A percentile compares a stretch with the other conserved stretches of the same genome.
Conservation (phyloP, 768 basidiomycete species). For the Chiua virens region DNA sequence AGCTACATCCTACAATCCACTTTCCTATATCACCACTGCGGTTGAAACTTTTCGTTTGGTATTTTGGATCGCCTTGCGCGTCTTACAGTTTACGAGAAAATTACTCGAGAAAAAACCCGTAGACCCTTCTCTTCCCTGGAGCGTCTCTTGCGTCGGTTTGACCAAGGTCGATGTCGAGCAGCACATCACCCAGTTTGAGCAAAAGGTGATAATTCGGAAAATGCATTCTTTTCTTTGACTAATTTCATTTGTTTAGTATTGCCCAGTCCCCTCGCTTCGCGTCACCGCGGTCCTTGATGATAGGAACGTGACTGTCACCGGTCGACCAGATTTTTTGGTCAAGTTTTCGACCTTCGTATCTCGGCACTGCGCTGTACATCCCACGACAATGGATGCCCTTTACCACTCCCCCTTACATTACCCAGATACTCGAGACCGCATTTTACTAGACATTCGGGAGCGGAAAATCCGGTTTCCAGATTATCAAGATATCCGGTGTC, state of each 20-base stretch:
- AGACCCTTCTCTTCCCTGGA: constrained; percentile 42
- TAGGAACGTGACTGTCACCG: constrained; percentile 55
- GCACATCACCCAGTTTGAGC: constrained; percentile 25
- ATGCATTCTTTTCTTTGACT: neutral
- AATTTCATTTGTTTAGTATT: constrained; percentile 8
- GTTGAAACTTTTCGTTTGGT: constrained; percentile 51
- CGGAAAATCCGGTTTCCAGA: constrained; percentile 53
- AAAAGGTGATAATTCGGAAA: constrained; percentile 11
- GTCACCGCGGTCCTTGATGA: constrained; percentile 53
- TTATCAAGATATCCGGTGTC: constrained; percentile 45
- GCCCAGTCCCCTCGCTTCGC: constrained; percentile 32
- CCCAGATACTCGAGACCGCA: constrained; percentile 34
- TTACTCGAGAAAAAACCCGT: constrained; percentile 18
- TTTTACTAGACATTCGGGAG: constrained; percentile 44
- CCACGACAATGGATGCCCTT: constrained; percentile 48
- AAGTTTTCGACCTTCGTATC: constrained; percentile 42
- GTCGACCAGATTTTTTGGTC: constrained; percentile 49
- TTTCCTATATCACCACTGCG: constrained; percentile 43
- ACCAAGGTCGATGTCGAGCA: constrained; percentile 23
- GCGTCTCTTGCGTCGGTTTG: constrained; percentile 40
- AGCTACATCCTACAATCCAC: constrained; percentile 39
- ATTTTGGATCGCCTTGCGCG: constrained; percentile 53
- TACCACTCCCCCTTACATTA: constrained; percentile 46
- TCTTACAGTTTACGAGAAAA: constrained; percentile 32
- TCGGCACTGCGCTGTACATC: constrained; percentile 36